Evolutionary conservation across 805 yeast species (phyloP).

Genomic region (Barnettozyma siamensis): DNA sequence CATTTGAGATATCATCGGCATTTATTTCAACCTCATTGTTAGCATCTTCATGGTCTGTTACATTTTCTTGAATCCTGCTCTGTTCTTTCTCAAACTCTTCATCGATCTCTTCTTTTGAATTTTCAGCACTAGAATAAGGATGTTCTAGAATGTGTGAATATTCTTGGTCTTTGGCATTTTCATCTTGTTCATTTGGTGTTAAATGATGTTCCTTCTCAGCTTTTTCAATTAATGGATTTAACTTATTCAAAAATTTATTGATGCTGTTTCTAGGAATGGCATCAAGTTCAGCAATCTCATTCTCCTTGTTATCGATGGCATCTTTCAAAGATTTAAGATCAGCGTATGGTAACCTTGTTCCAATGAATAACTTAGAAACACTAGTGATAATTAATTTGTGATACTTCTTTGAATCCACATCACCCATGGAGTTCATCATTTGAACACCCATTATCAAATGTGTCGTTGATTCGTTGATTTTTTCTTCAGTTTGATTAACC

Average conservation of each 20-base stretch:
- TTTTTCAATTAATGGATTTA: conserved; percentile 17
- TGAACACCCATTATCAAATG: conserved; percentile 55
- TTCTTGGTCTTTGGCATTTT: conserved; percentile 21
- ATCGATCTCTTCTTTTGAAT: conserved; percentile 9
- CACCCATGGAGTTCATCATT: conserved; percentile 44
- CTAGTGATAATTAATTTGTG: conserved; percentile 49
- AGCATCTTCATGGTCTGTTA: neutral
- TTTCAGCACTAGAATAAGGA: conserved; percentile 19
- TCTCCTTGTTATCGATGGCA: conserved; percentile 26
- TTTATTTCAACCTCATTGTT: neutral
- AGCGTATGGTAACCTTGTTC: conserved; percentile 25
- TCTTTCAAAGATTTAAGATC: conserved; percentile 25
- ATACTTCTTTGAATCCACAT: conserved; percentile 42
- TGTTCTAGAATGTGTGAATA: conserved; percentile 23
- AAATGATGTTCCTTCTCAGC: conserved; percentile 16
- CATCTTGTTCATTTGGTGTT: neutral
- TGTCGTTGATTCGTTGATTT: conserved; percentile 36
- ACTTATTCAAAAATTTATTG: conserved; percentile 24
- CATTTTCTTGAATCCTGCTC: conserved; percentile 3
- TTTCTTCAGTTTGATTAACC: conserved; percentile 42
- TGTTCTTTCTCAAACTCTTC: conserved; percentile 23
- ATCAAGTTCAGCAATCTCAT: conserved; percentile 28
- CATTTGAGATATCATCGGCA: conserved; percentile 2
- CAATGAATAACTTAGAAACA: conserved; percentile 43
- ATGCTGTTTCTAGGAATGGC: conserved; percentile 29